Conservation (phyloP, 352 stramenopile species). For the Pythium scleroteichum region DNA sequence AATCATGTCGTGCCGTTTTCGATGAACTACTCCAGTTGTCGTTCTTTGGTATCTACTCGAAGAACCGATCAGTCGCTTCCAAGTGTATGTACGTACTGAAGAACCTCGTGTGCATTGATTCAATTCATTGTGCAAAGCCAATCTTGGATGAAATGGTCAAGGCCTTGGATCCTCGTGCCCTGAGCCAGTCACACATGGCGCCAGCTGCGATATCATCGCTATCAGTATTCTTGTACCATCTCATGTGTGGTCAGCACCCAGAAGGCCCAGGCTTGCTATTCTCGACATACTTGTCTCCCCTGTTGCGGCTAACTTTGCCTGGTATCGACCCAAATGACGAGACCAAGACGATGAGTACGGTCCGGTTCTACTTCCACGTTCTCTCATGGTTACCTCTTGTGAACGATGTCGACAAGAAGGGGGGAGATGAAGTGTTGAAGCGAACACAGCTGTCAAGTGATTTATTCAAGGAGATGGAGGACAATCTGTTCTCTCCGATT, state of each 20-base stretch:
- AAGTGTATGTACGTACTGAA: conserved; percentile 77
- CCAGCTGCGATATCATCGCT: conserved; percentile 72
- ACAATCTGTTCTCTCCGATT: conserved; percentile 44
- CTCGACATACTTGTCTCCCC: conserved; percentile 50
- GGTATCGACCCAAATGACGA: conserved; percentile 82
- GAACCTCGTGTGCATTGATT: conserved; percentile 61
- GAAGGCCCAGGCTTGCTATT: conserved; percentile 53
- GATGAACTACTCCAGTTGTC: conserved; percentile 54
- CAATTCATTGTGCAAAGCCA: conserved; percentile 33
- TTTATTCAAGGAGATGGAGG: conserved; percentile 41
- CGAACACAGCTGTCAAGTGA: conserved; percentile 10
- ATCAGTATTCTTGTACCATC: conserved; percentile 54
- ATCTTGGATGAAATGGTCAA: conserved; percentile 77
- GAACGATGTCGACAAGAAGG: conserved; percentile 56
- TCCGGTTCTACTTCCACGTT: conserved; percentile 67
- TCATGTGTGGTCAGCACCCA: conserved; percentile 60
- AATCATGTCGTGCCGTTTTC: conserved; percentile 39
- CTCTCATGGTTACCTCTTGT: conserved; percentile 71
- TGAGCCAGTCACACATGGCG: conserved; percentile 75
- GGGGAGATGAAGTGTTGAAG: conserved; percentile 24
- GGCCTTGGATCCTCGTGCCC: conserved; percentile 59
- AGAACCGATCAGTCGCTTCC: conserved; percentile 56
- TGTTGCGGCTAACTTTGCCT: conserved; percentile 62
- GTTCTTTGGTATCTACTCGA: conserved; percentile 76
- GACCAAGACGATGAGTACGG: conserved; percentile 65